Evolutionary conservation across 106 monocot genomes (phyloP), one percentile per base, ranked within the genome.

Genomic region (Apostasia ramifera): DNA sequence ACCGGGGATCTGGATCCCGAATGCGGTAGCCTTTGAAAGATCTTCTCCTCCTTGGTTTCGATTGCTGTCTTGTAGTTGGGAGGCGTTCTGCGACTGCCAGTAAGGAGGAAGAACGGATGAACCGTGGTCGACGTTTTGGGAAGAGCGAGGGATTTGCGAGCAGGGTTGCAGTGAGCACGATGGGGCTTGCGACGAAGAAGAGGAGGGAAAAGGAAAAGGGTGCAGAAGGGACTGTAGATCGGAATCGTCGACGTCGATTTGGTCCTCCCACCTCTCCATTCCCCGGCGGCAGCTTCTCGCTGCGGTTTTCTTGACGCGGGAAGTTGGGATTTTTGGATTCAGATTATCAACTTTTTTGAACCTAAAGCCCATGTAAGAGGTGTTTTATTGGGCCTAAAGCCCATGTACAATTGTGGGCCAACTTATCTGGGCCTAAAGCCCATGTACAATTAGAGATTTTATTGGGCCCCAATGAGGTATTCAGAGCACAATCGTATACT

Each of bases 161-260:
- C 58, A 39, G 56, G 74, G 52, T n/a, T 6, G 43, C 39, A 11
- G 69, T 3, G 40, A 42, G 50, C 50, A 67, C 10, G 7, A 49
- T 9, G 57, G 45, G 54, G 58, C 53, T 48, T 63, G 63, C 26
- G 5, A 15, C 11, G 58, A n/a, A 74, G 58, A 51, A 15, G 38
- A 43, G 6, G 70, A 62, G 8, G 67, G 56, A 12, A 15, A 64
- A 4, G 60, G 61, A 42, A 56, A 40, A 47, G 54, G 66, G 40
- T 6, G 8, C 60, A 70, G 60, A 42, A 74, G 57, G 7, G 55
- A 58, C 44, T 64, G 73, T 66, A 89, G 82, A 53, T 83, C 91
- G 41, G 91, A 79, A 56, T 91, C 91, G 76, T 86, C 91, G 45
- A 86, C 59, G 59, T 88, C 88, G 57, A 84, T 67, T 6, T 59